phyloP scores from a whole-genome alignment of 2,329 filamentous ascomycete genomes.

The Chaetomium sp. region DNA sequence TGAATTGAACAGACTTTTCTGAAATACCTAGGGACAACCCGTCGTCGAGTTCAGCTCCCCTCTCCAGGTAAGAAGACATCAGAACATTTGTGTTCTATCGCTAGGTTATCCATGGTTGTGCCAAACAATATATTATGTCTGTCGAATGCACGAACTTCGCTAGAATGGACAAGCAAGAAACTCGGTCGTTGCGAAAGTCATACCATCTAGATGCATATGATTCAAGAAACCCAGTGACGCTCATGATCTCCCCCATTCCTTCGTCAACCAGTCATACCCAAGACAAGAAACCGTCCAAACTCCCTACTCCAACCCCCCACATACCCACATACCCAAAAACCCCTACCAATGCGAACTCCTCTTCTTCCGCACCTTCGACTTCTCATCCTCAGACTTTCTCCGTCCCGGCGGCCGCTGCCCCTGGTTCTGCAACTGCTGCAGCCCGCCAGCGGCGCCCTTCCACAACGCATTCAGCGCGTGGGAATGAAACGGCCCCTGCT shows the following conservation, averaged over 20 bases:
- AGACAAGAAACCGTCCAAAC: background rate
- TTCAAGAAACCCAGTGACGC: background rate
- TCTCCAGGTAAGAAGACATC: background rate
- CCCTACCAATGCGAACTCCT: slow-evolving; percentile 40
- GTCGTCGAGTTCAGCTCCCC: too few relatives aligned
- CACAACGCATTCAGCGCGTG: slow-evolving; percentile 32
- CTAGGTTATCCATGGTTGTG: background rate
- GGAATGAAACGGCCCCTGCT: slow-evolving; percentile 34
- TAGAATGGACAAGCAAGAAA: background rate
- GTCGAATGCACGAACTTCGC: background rate
- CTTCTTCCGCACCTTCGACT: slow-evolving; percentile 41
- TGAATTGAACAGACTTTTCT: background rate
- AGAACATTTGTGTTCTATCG: background rate
- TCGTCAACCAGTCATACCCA: background rate
- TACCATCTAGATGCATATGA: background rate
- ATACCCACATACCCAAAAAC: background rate
- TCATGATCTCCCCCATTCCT: background rate
- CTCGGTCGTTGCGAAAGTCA: background rate
- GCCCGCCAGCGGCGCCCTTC: slow-evolving; percentile 26
- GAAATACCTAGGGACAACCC: background rate
- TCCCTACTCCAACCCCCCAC: background rate
- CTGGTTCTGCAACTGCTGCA: slow-evolving; percentile 29
- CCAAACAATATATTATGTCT: background rate
- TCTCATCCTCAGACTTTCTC: slow-evolving; percentile 34
- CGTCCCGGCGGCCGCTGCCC: slow-evolving; percentile 17